Percentiles rank a stretch among this genome's conserved stretches.
These are phyloP conservation scores for Gaeumannomyces tritici DNA, from an alignment of 2,329 filamentous ascomycete genomes.

Conservation along the genomic window DNA sequence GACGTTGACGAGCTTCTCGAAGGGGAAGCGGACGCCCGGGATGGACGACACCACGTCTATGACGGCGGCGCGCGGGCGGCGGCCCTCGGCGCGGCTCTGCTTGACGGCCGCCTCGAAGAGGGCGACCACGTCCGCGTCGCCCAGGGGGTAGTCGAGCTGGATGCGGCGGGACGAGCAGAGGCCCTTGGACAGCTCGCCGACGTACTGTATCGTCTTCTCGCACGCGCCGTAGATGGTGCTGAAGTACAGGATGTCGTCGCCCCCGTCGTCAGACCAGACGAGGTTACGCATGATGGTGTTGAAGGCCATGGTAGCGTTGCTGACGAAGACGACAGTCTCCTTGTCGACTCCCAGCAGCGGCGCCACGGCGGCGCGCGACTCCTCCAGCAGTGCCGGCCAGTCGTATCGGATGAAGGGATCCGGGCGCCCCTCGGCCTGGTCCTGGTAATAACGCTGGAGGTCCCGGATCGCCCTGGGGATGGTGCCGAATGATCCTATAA, in stretches of 20 bases:
- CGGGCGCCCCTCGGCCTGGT: conserved; percentile 55
- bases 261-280: conserved; percentile 54
- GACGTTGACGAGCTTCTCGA: conserved; percentile 51
- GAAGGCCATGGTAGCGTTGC: conserved; percentile 70
- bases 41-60: conserved; percentile 75
- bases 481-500: conserved; percentile 67
- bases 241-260: conserved; percentile 73
- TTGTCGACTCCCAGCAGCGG: conserved; percentile 50
- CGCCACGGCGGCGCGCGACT: conserved; percentile 55
- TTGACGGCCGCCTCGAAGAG: conserved; percentile 51
- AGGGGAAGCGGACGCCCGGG: conserved; percentile 74
- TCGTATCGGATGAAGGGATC: conserved; percentile 70
- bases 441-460: conserved; percentile 54
- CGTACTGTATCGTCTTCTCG: conserved; percentile 60
- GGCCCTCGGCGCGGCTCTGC: conserved; percentile 41
- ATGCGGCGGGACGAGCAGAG: conserved; percentile 42
- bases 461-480: conserved; percentile 54
- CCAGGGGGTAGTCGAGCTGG: conserved; percentile 55
- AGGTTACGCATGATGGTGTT: conserved; percentile 77
- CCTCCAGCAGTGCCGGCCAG: conserved; percentile 52
- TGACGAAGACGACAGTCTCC: conserved; percentile 64
- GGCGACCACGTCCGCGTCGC: conserved; percentile 55
- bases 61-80: conserved; percentile 56
- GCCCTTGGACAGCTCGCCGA: conserved; percentile 54
- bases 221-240: conserved; percentile 70